Evolutionary conservation across 2,329 filamentous ascomycete genomes (phyloP), one percentile per base, ranked within the genome.

Genomic region (Hansfordia pulvinata): DNA sequence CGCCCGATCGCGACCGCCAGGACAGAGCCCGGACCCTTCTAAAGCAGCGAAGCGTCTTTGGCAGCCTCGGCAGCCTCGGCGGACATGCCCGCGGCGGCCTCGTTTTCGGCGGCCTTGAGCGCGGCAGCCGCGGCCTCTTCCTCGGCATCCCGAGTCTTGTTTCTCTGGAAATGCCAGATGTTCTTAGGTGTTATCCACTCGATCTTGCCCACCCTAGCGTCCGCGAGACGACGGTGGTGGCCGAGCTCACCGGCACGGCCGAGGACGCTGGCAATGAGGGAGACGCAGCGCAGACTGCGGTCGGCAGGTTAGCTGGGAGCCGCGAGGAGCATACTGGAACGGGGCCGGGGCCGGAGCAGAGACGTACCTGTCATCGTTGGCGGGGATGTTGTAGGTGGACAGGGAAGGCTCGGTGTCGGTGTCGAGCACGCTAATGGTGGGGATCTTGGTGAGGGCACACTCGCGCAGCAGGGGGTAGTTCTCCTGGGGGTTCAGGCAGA

Each of bases 301-400:
- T 17, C n/a, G 10, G 19, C 11, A 11, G 14, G 10, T 23, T n/a
- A 15, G 12, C 10, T 13, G 5, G 14, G 28, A 9, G 19, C 12
- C 18, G 11, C 10, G n/a, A 9, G 12, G n/a, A 10, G 8, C 10
- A 20, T 14, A 30, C 28, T 11, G 7, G 15, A 11, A 20, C 12
- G 26, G 9, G 10, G 6, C 4, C 19, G 8, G 8, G n/a, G 10
- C 6, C 8, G 17, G 15, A 8, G 22, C 10, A 10, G 5, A 19
- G 23, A 49, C 63, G 46, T 51, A 83, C 78, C 77, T 85, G 63
- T 98, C 90, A 47, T 98, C 90, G 51, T 98, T 98, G 26, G 84
- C 84, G 2, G 90, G 90, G 40, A 98, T 94, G 10, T 82, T 81
- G 49, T 98, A 98, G 4, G 90, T 96, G 26, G 96, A 85, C 72